These are phyloP conservation scores for Boletus smithii DNA, from an alignment of 1,284 basidiomycete genomes.

Conservation along the genomic window DNA sequence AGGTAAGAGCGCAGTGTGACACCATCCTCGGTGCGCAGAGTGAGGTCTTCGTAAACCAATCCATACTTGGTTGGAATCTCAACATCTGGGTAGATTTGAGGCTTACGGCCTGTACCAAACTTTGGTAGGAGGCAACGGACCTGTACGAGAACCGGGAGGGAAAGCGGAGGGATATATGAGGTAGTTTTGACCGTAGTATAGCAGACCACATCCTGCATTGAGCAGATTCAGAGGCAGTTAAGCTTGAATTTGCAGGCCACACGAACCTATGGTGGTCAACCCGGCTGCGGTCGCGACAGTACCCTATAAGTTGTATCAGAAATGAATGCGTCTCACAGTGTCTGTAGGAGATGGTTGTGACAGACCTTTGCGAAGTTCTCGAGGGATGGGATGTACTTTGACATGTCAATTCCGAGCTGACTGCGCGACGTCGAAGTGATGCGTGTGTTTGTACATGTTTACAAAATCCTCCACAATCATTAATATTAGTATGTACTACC, in stretches of 20 bases:
- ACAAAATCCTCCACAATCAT: too few relatives aligned
- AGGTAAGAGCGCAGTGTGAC: constrained; percentile 61
- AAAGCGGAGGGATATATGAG: constrained; percentile 90
- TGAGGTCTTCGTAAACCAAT: constrained; percentile 71
- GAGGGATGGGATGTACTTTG: constrained; percentile 48
- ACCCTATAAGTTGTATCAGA: constrained; percentile 44
- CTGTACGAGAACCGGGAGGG: constrained; percentile 76
- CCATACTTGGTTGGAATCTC: constrained; percentile 66
- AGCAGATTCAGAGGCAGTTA: background rate
- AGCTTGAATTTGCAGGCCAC: background rate
- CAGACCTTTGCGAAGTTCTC: constrained; percentile 64
- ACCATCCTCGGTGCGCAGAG: constrained; percentile 60
- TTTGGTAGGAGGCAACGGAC: constrained; percentile 38
- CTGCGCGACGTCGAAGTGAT: background rate
- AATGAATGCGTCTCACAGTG: too few relatives aligned
- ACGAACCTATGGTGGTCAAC: constrained; percentile 61
- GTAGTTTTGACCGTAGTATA: constrained; percentile 83
- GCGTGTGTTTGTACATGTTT: constrained; percentile 26
- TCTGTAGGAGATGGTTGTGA: background rate
- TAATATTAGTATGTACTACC: too few relatives aligned
- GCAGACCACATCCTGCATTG: constrained; percentile 60
- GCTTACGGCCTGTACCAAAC: background rate
- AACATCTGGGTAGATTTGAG: constrained; percentile 50
- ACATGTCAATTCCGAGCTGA: constrained; percentile 20
- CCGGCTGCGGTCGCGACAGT: constrained; percentile 65